phyloP scores from a whole-genome alignment of 257 asterid species.

The Solanum bukasovii region DNA sequence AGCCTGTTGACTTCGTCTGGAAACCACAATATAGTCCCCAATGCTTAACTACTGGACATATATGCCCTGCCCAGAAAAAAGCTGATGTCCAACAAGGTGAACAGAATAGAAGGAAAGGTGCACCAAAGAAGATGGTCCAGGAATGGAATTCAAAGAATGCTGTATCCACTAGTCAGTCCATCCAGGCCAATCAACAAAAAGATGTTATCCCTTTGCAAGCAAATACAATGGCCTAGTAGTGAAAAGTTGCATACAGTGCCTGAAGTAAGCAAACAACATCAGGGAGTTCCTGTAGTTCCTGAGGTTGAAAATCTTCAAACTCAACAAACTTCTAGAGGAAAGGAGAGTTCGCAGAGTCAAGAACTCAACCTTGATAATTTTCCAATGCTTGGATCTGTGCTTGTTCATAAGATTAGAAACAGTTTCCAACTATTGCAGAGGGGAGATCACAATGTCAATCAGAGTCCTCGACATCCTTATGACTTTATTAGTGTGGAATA shows the following conservation, averaged over 20 bases:
- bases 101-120: neutral
- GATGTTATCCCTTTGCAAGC: neutral
- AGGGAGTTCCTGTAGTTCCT: neutral
- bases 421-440: neutral
- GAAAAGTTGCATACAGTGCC: neutral
- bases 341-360: neutral
- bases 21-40: neutral
- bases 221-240: neutral
- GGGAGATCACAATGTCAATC: neutral
- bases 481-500: neutral
- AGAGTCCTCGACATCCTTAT: neutral
- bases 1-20: neutral
- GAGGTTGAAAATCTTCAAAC: neutral
- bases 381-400: neutral
- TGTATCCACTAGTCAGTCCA: neutral
- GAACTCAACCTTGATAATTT: neutral
- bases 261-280: neutral
- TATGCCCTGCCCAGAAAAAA: neutral
- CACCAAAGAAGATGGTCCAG: neutral
- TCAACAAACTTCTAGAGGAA: neutral
- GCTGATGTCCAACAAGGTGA: neutral
- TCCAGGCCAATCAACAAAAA: neutral
- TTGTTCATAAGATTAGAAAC: neutral
- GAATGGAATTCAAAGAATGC: neutral
- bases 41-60: neutral